Conservation (phyloP, 371 early-diverging fungal genomes). For the Rhizopus delemar region DNA sequence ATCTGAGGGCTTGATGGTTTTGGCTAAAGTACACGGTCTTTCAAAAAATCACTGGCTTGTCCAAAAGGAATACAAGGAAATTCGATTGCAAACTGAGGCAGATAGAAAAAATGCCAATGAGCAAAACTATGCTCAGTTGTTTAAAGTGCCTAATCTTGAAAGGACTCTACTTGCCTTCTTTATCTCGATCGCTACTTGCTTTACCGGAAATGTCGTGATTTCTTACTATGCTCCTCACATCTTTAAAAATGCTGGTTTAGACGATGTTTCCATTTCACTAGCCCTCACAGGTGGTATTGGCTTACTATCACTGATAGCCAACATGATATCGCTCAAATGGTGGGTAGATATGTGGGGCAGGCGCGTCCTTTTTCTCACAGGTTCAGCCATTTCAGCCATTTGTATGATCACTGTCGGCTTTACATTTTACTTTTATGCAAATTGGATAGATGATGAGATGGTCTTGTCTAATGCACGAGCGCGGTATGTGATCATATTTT, state of each 20-base stretch:
- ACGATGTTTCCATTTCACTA: conserved; percentile 33
- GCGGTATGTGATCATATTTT: conserved; percentile 35
- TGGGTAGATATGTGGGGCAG: conserved; percentile 49
- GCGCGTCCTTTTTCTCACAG: conserved; percentile 44
- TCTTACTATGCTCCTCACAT: conserved; percentile 51
- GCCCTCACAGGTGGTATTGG: conserved; percentile 47
- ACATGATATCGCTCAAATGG: conserved; percentile 59
- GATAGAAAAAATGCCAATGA: conserved; percentile 35
- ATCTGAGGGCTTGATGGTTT: conserved; percentile 37
- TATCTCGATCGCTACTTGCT: conserved; percentile 60
- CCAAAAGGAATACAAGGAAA: conserved; percentile 32
- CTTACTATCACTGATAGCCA: conserved; percentile 37
- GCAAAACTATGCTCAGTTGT: conserved; percentile 39
- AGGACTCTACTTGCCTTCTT: conserved; percentile 40
- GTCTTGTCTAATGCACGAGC: conserved; percentile 27
- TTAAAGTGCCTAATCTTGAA: conserved; percentile 34
- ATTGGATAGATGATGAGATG: conserved; percentile 29
- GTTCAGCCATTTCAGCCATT: conserved; percentile 30
- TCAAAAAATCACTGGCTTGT: conserved; percentile 32
- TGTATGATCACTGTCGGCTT: conserved; percentile 49
- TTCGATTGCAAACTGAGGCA: conserved; percentile 37
- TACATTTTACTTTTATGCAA: conserved; percentile 37
- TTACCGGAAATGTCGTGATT: conserved; percentile 64
- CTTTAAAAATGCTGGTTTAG: conserved; percentile 38
- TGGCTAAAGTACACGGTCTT: conserved; percentile 34